Conservation (phyloP, 225 moss, liverwort and hornwort genomes). For the Lunularia cruciata region DNA sequence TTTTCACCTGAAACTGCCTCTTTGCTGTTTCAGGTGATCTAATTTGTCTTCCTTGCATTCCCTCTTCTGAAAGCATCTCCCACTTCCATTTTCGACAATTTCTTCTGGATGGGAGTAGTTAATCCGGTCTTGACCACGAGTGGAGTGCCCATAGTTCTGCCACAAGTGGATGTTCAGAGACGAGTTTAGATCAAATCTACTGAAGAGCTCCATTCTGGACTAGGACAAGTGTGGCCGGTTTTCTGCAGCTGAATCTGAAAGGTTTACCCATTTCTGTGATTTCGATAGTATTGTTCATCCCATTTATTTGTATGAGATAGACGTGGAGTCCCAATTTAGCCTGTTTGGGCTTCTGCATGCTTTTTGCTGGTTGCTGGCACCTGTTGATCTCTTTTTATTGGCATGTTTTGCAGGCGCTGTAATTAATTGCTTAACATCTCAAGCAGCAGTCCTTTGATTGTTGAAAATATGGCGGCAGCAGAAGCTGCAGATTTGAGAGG, state of each 20-base stretch:
- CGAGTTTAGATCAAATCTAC: neutral
- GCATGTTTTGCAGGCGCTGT: constrained; percentile 5
- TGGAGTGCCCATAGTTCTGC: constrained; percentile 2
- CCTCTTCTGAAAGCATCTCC: neutral
- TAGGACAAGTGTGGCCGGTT: constrained; percentile 12
- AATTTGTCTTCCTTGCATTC: neutral
- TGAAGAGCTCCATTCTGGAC: neutral
- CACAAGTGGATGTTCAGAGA: neutral
- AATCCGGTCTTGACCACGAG: neutral
- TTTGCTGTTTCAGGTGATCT: constrained; percentile 23
- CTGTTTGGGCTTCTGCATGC: no score
- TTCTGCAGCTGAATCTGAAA: constrained; percentile 6
- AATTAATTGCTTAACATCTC: constrained; percentile 2
- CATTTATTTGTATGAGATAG: neutral
- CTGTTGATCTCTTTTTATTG: neutral
- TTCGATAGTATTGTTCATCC: neutral
- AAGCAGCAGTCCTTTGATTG: neutral
- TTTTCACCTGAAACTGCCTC: constrained; percentile 21
- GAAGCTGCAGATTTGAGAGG: constrained; percentile 5
- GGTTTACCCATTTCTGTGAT: constrained; percentile 9
- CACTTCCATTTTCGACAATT: neutral
- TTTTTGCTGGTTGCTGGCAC: no score
- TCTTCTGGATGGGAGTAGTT: neutral
- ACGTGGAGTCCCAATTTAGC: neutral
- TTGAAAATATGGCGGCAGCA: constrained; percentile 10